Base-by-base conservation (phyloP, 352 stramenopile species). In the Phytopythium helicoides region DNA sequence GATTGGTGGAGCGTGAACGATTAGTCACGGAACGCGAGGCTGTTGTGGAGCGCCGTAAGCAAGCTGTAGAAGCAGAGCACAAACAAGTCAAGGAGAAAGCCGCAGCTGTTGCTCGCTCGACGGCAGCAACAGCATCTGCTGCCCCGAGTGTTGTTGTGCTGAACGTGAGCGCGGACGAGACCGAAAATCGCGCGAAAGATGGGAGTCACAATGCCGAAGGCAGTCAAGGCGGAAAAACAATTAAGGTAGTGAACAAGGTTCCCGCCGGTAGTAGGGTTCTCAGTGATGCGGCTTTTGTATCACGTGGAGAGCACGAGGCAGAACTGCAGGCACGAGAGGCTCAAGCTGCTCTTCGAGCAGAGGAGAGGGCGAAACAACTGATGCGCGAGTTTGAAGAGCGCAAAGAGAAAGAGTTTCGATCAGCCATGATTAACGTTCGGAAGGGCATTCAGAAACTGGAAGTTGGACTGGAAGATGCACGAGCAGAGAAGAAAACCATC, bases 391-490 rank as follows among this genome's bases (percentile, higher is more conserved):
- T 84, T 12, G 68, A 89, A 55, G 63, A 76, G 18, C 62, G 66
- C 12, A 91, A 91, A 47, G 77, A 89, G 37, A 62, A 59, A 23
- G 81, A 91, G 47, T 75, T 89, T 35, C 71, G 76, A 1, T 68
- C 72, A 22, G 81, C 76, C 1, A 88, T 91, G 77, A 76, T 84
- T 3, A 91, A 85, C 37, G 72, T 91, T 31, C 67, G 81, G 11
- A 87, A 81, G 42, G 78, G 77, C 0, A 89, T 89, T 47, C 77
- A 85, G 18, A 91, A 88, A 49, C 59, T 91, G 15, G 81, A 89
- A 35, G 23, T 63, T 0, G 68, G 66, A 4, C 52, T 87, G 0
- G 69, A 89, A 1, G 58, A 78, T 10, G 56, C 78, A 16, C 76
- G 66, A 38, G 64, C 42, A 10, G 68, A 87, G 5, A 80, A 72